Evolutionary conservation across 352 stramenopile species (phyloP), one percentile per base, ranked within the genome.

Genomic region (Pythium folliculosum): DNA sequence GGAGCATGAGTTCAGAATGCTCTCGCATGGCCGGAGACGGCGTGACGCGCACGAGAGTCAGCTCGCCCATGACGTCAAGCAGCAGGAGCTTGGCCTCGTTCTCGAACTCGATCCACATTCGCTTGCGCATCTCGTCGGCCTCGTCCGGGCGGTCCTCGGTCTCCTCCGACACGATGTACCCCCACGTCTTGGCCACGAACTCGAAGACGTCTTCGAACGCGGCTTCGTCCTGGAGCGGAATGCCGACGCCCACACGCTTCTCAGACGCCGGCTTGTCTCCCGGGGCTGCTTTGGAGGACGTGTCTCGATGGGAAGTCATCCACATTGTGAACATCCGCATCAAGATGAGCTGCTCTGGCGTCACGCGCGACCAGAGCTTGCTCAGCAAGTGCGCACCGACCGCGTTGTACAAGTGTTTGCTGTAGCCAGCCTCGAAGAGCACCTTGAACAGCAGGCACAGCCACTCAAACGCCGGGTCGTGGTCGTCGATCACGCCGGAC

Each of bases 401-500:
- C 3, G 81, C 81, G 50, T 84, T 89, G 74, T 92, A 94, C 16
- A 94, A 60, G 14, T 88, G 67, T 30, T 82, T 88, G 1, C 59
- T 64, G 60, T 78, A 78, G 8, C 75, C 70, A 7, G 74, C 65
- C 19, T 76, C 69, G 45, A 93, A 92, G 4, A 92, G 72, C 9
- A 81, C 64, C 17, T 75, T 71, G 61, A 94, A 94, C 7, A 93
- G 47, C 45, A 85, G 58, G 37, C 73, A 86, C 27, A 94, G 85
- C 86, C 86, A 94, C 61, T 94, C 86, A 23, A 93, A 92, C 22
- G 84, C 84, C 22, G 84, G 78, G 37, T 94, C 84, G 17, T 82
- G 38, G 3, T 81, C 63, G 60, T 88, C 73, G 16, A 65, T 48
- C 7, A n/a, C 25, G 0, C 3, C 25, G 1, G 30, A n/a, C n/a